A percentile compares a stretch with the other conserved stretches of the same genome.
phyloP scores from a whole-genome alignment of 768 basidiomycete species.

The Suillus alpinus region DNA sequence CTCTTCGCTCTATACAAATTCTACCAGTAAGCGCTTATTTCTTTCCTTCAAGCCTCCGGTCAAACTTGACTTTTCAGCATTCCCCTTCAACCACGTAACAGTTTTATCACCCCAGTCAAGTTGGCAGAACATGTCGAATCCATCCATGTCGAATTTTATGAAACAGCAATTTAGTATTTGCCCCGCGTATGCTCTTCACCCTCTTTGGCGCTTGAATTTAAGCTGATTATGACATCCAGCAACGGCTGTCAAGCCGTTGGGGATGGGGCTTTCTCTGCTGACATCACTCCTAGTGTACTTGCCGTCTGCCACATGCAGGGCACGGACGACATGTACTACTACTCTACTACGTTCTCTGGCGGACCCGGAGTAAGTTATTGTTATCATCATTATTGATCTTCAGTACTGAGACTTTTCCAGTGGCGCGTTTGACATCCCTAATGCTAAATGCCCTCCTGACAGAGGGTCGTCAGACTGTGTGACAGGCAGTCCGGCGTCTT shows the following conservation, averaged over 20 bases:
- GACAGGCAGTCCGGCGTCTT: slow-evolving; percentile 86
- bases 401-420: slow-evolving; percentile 36
- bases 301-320: slow-evolving; percentile 85
- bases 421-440: slow-evolving; percentile 96
- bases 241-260: slow-evolving; percentile 97
- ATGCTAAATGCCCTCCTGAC: slow-evolving; percentile 90
- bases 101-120: slow-evolving; percentile 46
- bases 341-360: slow-evolving; percentile 92
- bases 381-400: neutral
- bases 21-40: neutral
- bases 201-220: neutral
- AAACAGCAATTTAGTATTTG: slow-evolving; percentile 88
- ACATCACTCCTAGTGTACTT: slow-evolving; percentile 75
- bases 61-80: neutral
- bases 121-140: slow-evolving; percentile 85
- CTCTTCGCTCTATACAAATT: neutral
- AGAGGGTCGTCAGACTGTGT: slow-evolving; percentile 94
- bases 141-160: slow-evolving; percentile 65
- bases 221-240: slow-evolving; percentile 44
- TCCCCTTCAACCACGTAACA: neutral
- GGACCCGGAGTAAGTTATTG: slow-evolving; percentile 72
- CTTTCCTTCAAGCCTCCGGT: slow-evolving; percentile 2
- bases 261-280: slow-evolving; percentile 88
- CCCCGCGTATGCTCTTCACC: slow-evolving; percentile 68
- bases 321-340: slow-evolving; percentile 81